Percentiles rank a stretch among this genome's conserved stretches.
phyloP scores from a whole-genome alignment of 345 rosid species.

The Cardamine chenopodiifolia region DNA sequence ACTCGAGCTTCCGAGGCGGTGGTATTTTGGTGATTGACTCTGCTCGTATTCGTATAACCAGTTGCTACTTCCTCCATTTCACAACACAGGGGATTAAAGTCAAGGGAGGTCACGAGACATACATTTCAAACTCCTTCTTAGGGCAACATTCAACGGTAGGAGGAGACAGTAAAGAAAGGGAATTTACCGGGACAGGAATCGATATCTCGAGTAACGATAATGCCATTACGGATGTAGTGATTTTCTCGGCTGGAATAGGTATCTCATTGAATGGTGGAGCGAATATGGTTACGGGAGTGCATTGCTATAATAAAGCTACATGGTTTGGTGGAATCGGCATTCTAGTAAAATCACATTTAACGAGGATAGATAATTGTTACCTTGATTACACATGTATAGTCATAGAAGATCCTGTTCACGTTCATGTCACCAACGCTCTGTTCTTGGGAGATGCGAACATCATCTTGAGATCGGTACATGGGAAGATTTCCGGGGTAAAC shows the following conservation, averaged over 20 bases:
- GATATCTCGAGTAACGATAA: conserved; percentile 65
- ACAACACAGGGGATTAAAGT: conserved; percentile 64
- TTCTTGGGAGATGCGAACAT: conserved; percentile 68
- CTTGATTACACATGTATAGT: conserved; percentile 61
- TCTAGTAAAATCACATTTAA: conserved; percentile 48
- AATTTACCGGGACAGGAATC: conserved; percentile 64
- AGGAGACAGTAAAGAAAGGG: conserved; percentile 53
- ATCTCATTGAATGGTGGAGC: conserved; percentile 58
- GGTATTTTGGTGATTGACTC: conserved; percentile 59
- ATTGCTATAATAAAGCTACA: conserved; percentile 78
- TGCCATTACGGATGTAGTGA: conserved; percentile 57
- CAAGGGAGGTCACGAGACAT: conserved; percentile 68
- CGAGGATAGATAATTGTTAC: conserved; percentile 71
- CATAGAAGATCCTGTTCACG: conserved; percentile 67
- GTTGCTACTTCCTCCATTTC: conserved; percentile 72
- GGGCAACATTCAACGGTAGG: conserved; percentile 70
- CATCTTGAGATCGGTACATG: conserved; percentile 50
- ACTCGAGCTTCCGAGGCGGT: conserved; percentile 65
- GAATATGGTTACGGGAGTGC: conserved; percentile 65
- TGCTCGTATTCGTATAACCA: conserved; percentile 52
- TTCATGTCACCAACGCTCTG: conserved; percentile 61
- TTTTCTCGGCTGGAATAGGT: conserved; percentile 71
- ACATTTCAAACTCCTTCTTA: conserved; percentile 55
- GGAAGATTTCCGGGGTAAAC: conserved; percentile 57
- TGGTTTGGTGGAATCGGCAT: conserved; percentile 69